Evolutionary conservation across 257 asterid species (phyloP).

Genomic region (Solanum chmielewskii): DNA sequence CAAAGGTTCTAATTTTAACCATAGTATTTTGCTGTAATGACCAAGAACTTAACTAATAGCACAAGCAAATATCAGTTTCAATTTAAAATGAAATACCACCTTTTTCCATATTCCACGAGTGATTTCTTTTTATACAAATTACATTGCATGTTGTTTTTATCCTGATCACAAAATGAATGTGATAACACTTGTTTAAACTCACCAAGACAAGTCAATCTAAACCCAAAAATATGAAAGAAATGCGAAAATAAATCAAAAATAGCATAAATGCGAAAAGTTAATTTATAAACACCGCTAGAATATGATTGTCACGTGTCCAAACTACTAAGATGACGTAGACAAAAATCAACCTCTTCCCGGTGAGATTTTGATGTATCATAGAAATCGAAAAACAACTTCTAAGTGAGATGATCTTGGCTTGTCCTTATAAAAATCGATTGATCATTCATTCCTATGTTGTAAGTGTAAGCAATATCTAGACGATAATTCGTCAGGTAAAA

Average conservation of each 20-base stretch:
- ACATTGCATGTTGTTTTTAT: not conserved
- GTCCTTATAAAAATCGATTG: not conserved
- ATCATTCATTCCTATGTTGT: not conserved
- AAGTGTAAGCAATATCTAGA: not conserved
- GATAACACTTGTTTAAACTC: not conserved
- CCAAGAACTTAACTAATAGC: not conserved
- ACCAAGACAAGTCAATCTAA: not conserved
- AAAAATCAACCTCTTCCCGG: not conserved
- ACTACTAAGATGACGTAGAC: not conserved
- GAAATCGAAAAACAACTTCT: not conserved
- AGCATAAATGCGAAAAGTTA: not conserved
- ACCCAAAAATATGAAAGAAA: not conserved
- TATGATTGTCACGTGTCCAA: not conserved
- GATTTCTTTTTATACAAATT: not conserved
- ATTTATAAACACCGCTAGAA: not conserved
- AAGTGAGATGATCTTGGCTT: not conserved
- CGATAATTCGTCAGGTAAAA: not conserved
- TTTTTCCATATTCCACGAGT: not conserved
- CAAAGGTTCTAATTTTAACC: not conserved
- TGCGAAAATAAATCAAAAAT: not conserved
- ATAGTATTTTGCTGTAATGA: not conserved
- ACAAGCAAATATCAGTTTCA: not conserved
- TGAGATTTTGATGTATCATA: not conserved
- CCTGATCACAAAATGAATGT: not conserved
- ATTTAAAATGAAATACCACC: not conserved